Evolutionary conservation across 768 basidiomycete species (phyloP).

Genomic region (Boletus sp.): DNA sequence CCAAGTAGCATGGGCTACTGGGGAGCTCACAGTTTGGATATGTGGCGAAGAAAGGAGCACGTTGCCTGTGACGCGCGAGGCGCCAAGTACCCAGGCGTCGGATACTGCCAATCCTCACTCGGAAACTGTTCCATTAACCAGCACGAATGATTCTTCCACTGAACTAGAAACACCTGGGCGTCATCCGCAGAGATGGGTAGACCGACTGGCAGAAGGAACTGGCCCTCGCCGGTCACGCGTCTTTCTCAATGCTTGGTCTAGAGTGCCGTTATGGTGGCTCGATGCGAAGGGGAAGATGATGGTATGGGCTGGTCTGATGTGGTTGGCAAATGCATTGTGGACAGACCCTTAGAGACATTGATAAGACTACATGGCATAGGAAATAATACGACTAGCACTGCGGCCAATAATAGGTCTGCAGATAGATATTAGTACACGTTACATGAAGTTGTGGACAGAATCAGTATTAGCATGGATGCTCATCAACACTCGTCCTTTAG

Average conservation of each 20-base stretch:
- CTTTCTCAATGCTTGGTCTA: constrained; percentile 32
- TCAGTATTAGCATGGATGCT: constrained; percentile 93
- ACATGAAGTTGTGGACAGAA: neutral
- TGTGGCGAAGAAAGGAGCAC: constrained; percentile 39
- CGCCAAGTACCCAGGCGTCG: neutral
- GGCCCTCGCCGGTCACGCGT: constrained; percentile 19
- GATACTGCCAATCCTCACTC: neutral
- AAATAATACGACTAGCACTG: neutral
- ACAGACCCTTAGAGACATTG: constrained; percentile 25
- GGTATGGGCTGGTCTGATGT: constrained; percentile 49
- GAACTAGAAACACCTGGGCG: constrained; percentile 41
- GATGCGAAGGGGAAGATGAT: constrained; percentile 44
- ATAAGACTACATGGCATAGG: neutral
- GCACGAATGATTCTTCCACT: neutral
- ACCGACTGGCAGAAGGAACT: constrained; percentile 43
- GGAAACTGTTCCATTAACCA: constrained; percentile 13
- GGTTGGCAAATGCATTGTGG: constrained; percentile 68
- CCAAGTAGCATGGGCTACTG: constrained; percentile 72
- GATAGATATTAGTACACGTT: constrained; percentile 16
- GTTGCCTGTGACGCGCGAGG: constrained; percentile 20
- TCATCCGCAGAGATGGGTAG: constrained; percentile 47
- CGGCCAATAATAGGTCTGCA: constrained; percentile 3
- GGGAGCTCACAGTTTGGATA: constrained; percentile 61
- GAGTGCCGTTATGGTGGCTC: constrained; percentile 31
- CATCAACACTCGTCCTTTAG: constrained; percentile 73